Conservation (phyloP, 192 early-diverging fungal species). For the Backusella mclennaniae region DNA sequence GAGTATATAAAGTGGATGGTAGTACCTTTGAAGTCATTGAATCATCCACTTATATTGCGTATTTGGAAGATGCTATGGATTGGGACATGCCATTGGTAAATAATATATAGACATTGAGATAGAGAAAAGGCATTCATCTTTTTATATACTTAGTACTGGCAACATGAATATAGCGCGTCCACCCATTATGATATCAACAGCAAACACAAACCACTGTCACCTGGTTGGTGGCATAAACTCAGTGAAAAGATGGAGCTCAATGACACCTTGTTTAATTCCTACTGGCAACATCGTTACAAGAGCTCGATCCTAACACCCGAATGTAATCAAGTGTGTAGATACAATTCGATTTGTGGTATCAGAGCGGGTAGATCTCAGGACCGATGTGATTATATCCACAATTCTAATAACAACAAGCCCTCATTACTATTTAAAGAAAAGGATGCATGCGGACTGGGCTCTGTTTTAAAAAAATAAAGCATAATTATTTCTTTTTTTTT, state of each 20-base stretch:
- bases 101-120: neutral
- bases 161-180: constrained; percentile 48
- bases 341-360: constrained; percentile 29
- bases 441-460: neutral
- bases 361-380: constrained; percentile 33
- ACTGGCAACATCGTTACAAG: constrained; percentile 41
- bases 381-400: constrained; percentile 32
- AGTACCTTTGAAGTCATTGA: constrained; percentile 53
- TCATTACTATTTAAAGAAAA: neutral
- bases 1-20: constrained; percentile 51
- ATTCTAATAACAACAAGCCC: neutral
- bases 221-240: constrained; percentile 55
- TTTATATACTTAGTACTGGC: constrained; percentile 33
- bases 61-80: constrained; percentile 34
- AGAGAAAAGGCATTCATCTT: no score
- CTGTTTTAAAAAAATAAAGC: neutral
- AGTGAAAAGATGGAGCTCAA: constrained; percentile 40
- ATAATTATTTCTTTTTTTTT: neutral
- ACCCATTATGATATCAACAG: constrained; percentile 27
- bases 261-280: constrained; percentile 34
- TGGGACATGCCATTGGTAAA: constrained; percentile 38
- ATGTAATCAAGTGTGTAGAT: constrained; percentile 30
- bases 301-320: constrained; percentile 15
- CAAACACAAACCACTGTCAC: constrained; percentile 32
- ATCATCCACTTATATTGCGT: constrained; percentile 48